A percentile compares a stretch with the other conserved stretches of the same genome.
Conservation (phyloP, 129 eudicot genomes). For the Sambucus nigra region DNA sequence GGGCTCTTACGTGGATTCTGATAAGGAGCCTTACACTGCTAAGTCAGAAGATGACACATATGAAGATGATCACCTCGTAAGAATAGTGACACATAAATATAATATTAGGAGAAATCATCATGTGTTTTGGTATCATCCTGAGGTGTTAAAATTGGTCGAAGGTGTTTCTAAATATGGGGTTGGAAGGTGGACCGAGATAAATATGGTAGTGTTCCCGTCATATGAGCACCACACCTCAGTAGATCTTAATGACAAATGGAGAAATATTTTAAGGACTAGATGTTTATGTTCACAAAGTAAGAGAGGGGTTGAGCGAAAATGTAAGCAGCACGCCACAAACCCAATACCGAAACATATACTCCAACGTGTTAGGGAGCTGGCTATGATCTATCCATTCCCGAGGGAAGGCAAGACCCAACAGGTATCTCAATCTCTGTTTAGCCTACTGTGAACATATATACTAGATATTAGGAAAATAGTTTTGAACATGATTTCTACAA, state of each 20-base stretch:
- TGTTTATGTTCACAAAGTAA: not conserved
- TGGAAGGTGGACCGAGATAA: conserved; percentile 25
- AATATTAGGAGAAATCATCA: conserved; percentile 16
- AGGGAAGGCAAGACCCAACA: conserved; percentile 10
- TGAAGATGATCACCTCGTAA: conserved; percentile 3
- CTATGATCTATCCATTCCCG: conserved; percentile 22
- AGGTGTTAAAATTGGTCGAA: conserved; percentile 22
- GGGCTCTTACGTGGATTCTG: conserved; percentile 4
- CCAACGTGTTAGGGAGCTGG: conserved; percentile 24
- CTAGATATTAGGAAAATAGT: not conserved
- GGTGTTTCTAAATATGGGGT: conserved; percentile 31
- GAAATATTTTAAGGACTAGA: conserved; percentile 30
- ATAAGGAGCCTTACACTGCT: not conserved
- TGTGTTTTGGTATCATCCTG: conserved; percentile 17
- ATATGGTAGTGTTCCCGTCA: conserved; percentile 13
- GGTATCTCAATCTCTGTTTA: conserved; percentile 3
- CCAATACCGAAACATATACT: conserved; percentile 13
- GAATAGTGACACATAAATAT: not conserved
- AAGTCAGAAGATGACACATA: conserved; percentile 11
- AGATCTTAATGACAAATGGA: conserved; percentile 35
- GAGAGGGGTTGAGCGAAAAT: conserved; percentile 8
- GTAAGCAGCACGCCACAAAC: not conserved
- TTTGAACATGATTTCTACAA: not conserved
- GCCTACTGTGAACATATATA: not conserved
- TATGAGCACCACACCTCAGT: conserved; percentile 20